Evolutionary conservation across 1,139 yeast genomes (phyloP).

Genomic region (Nakaseomyces glabratus): DNA sequence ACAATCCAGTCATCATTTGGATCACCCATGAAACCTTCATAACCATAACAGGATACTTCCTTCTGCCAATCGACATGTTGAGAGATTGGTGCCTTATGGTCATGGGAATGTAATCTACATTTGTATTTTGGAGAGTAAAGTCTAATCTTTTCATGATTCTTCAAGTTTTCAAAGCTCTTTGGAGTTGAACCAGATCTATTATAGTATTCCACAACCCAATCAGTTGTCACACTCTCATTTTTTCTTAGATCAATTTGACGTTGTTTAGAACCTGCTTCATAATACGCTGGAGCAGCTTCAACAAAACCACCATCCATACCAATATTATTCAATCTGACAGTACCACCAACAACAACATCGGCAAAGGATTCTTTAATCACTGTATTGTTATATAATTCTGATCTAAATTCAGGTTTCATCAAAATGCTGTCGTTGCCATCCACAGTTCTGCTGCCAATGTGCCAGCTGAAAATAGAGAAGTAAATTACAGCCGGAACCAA

Average conservation of each 20-base stretch:
- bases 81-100: conserved; percentile 86
- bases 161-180: conserved; percentile 48
- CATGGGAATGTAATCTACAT: conserved; percentile 91
- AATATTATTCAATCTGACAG: conserved; percentile 67
- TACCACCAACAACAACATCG: conserved; percentile 82
- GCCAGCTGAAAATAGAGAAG: conserved; percentile 63
- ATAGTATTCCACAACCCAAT: conserved; percentile 53
- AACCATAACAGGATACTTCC: conserved; percentile 90
- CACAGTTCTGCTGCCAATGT: conserved; percentile 56
- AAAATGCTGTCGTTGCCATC: conserved; percentile 86
- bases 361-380: conserved; percentile 63
- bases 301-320: conserved; percentile 89
- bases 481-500: conserved; percentile 66
- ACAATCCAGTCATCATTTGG: conserved; percentile 91
- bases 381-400: conserved; percentile 59
- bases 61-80: conserved; percentile 87
- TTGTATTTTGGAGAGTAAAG: conserved; percentile 59
- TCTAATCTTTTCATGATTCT: conserved; percentile 73
- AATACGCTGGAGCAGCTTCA: conserved; percentile 79
- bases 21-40: conserved; percentile 84
- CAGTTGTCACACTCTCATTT: conserved; percentile 76
- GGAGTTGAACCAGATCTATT: conserved; percentile 37
- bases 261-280: conserved; percentile 89
- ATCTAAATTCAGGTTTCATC: conserved; percentile 82
- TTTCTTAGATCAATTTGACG: conserved; percentile 91